Evolutionary conservation across 768 basidiomycete genomes (phyloP), one percentile per base, ranked within the genome.

Genomic region (Phanerodontia chrysosporium): DNA sequence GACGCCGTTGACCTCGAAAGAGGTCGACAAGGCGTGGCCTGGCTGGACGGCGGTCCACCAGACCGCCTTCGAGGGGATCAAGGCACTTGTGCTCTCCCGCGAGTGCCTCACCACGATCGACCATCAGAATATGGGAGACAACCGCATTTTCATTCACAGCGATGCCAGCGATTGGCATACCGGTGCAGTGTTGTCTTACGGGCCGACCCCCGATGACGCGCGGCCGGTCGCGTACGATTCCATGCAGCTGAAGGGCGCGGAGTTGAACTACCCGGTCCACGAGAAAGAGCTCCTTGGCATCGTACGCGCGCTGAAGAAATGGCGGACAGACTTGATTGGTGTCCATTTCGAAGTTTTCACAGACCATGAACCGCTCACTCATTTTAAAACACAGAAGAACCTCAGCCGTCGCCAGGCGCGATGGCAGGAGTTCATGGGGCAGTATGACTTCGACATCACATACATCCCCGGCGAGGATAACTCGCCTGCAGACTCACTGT

Each of bases 381-480:
- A 68, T 29, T 74, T 78, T 51, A 12, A 66, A 1, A 63, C 57
- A 0, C 75, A 78, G 54, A 45, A 56, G 3, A 67, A 75, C 18
- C 59, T 80, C 1, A 75, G 69, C 0, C 57, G 65, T 0, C 54
- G 71, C 0, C 78, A 78, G 36, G 69, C 69, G 0, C 61, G 70
- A 0, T 80, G 78, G 80, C 18, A 73, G 2, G 70, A 79, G 57
- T 72, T 73, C n/a, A 55, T 82, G 0, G 53, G 63, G 0, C 63
- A 73, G 21, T 81, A 76, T 55, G 72, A 79, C 48, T 66, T 66
- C 46, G 48, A 61, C 0, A 70, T 78, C 21, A 46, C 52, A 6
- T 79, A 78, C 55, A 59, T 81, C 69, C 46, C 64, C 0, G 79
- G 78, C 0, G 62, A 64, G 1, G 66, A 71, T 0, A 80, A 82